These are phyloP conservation scores for Spathaspora sp. DNA, from an alignment of 805 yeast genomes.

Conservation along the genomic window DNA sequence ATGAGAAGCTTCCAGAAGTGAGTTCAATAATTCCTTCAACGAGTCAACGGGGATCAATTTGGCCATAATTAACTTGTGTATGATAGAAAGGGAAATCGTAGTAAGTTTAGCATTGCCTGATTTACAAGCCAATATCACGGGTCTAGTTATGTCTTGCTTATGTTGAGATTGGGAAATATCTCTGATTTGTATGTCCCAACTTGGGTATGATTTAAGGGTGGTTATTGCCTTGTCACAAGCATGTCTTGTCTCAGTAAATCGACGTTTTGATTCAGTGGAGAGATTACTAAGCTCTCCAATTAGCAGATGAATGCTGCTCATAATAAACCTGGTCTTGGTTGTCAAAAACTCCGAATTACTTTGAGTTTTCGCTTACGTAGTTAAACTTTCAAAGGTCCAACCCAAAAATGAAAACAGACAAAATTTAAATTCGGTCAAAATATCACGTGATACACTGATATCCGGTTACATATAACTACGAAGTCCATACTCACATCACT, in stretches of 20 bases:
- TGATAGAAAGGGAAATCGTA: constrained; percentile 65
- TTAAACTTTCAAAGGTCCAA: neutral
- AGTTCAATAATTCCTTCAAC: constrained; percentile 56
- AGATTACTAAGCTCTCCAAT: constrained; percentile 56
- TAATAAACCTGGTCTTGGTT: neutral
- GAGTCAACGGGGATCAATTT: constrained; percentile 52
- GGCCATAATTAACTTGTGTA: constrained; percentile 58
- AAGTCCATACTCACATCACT: too few relatives aligned
- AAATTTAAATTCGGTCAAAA: too few relatives aligned
- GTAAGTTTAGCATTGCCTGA: constrained; percentile 73
- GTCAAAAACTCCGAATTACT: neutral
- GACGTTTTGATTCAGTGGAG: constrained; percentile 66
- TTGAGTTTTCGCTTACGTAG: neutral
- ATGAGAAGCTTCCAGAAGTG: constrained; percentile 69
- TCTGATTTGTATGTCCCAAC: constrained; percentile 3
- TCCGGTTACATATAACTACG: too few relatives aligned
- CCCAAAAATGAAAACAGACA: neutral
- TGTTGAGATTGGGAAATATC: constrained; percentile 18
- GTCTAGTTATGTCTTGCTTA: constrained; percentile 30
- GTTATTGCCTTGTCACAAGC: constrained; percentile 27
- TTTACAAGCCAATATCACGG: constrained; percentile 69
- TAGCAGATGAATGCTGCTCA: constrained; percentile 37
- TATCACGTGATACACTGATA: too few relatives aligned
- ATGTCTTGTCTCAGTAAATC: constrained; percentile 64
- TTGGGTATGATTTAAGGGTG: constrained; percentile 8